Conservation (phyloP, 192 early-diverging fungal species). For the Linnemannia elongata region DNA sequence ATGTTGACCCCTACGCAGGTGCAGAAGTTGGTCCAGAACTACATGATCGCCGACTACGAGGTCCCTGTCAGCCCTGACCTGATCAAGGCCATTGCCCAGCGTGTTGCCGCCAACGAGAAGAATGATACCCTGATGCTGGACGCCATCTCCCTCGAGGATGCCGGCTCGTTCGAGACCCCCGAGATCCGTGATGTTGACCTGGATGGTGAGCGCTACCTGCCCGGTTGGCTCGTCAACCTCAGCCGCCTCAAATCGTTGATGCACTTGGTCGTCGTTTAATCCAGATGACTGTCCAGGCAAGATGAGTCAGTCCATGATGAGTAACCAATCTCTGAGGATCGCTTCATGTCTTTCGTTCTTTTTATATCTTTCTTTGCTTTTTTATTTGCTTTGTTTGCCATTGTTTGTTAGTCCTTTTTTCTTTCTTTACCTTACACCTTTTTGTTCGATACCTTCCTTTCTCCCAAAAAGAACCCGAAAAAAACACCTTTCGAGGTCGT, state of each 20-base stretch:
- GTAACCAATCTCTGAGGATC: slow-evolving; percentile 7
- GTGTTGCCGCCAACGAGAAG: slow-evolving; percentile 91
- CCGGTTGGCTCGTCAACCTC: slow-evolving; percentile 52
- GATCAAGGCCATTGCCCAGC: slow-evolving; percentile 88
- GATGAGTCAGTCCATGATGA: not conserved
- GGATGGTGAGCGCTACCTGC: slow-evolving; percentile 62
- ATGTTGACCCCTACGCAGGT: slow-evolving; percentile 97
- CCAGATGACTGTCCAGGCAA: not conserved
- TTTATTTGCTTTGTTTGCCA: slow-evolving; percentile 12
- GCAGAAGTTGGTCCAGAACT: slow-evolving; percentile 96
- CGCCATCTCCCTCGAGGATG: slow-evolving; percentile 74
- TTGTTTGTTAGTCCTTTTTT: slow-evolving; percentile 19
- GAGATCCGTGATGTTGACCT: slow-evolving; percentile 58
- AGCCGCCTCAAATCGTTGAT: slow-evolving; percentile 52
- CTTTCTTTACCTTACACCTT: not conserved
- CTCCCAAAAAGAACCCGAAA: slow-evolving; percentile 9
- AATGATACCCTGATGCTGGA: slow-evolving; percentile 92
- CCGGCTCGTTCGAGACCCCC: slow-evolving; percentile 72
- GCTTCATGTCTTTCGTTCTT: not conserved
- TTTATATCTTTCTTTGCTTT: not conserved
- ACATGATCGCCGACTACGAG: slow-evolving; percentile 97
- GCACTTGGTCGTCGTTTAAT: slow-evolving; percentile 51
- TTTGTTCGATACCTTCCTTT: slow-evolving; percentile 9
- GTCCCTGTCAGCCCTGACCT: slow-evolving; percentile 87
- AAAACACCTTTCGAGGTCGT: slow-evolving; percentile 13